A percentile compares a stretch with the other conserved stretches of the same genome.
Evolutionary conservation across 345 rosid species (phyloP).

Genomic region (Ceriops tagal): DNA sequence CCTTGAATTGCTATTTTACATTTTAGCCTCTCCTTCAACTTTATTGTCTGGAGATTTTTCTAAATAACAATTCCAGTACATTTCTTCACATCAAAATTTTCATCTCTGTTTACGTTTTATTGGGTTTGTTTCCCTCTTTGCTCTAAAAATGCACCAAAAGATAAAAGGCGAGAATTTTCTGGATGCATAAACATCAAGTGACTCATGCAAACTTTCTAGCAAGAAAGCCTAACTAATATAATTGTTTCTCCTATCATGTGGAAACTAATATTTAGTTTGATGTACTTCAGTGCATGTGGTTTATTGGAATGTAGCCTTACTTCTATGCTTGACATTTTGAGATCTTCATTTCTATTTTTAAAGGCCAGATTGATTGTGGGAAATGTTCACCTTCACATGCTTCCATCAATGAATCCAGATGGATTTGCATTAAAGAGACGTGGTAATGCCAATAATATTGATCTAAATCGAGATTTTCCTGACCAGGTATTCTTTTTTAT

Average conservation of each 20-base stretch:
- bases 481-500: conserved; percentile 66
- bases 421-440: conserved; percentile 69
- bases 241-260: neutral
- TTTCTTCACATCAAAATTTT: neutral
- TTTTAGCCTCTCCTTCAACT: neutral
- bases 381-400: conserved; percentile 84
- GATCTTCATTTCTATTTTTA: conserved; percentile 18
- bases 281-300: neutral
- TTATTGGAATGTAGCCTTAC: neutral
- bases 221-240: neutral
- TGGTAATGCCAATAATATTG: conserved; percentile 78
- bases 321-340: neutral
- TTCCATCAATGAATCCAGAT: conserved; percentile 96
- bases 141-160: neutral
- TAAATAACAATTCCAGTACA: neutral
- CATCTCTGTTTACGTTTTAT: neutral
- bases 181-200: no score
- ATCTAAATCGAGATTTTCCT: conserved; percentile 94
- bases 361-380: conserved; percentile 76
- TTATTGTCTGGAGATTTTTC: neutral
- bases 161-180: neutral
- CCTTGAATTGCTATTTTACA: neutral
- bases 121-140: neutral
- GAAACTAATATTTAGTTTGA: neutral
- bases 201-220: neutral